phyloP scores from a whole-genome alignment of 1,139 yeast species.

The Candida smagusa region DNA sequence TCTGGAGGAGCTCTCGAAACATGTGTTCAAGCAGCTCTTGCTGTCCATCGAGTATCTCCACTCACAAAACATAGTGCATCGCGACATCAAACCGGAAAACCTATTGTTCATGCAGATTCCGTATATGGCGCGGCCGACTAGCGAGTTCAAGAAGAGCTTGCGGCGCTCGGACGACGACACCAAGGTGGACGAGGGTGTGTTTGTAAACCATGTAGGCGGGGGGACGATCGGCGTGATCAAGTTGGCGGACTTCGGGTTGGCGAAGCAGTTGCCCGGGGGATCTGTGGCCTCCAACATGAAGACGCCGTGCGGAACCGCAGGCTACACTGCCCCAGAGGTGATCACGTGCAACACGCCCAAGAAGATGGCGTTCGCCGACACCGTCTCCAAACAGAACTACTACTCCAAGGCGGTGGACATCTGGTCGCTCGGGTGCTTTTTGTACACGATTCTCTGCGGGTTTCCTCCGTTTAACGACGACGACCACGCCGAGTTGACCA shows the following conservation, averaged over 20 bases:
- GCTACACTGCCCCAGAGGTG: conserved; percentile 93
- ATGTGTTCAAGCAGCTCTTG: conserved; percentile 81
- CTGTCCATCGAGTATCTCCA: conserved; percentile 81
- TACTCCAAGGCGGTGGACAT: conserved; percentile 91
- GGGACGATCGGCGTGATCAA: conserved; percentile 87
- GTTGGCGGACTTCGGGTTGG: conserved; percentile 89
- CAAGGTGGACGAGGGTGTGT: conserved; percentile 85
- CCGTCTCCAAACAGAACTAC: conserved; percentile 56
- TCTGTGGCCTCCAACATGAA: conserved; percentile 46
- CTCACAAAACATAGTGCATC: conserved; percentile 82
- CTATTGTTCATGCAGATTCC: conserved; percentile 58
- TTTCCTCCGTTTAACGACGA: conserved; percentile 97
- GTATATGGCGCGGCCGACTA: conserved; percentile 39
- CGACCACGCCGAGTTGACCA: conserved; percentile 72
- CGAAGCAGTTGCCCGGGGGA: conserved; percentile 69
- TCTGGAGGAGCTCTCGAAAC: conserved; percentile 79
- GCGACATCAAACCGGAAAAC: conserved; percentile 96
- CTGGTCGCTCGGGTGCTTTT: conserved; percentile 94
- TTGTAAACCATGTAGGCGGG: conserved; percentile 74
- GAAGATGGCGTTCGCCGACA: conserved; percentile 15
- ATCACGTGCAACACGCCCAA: conserved; percentile 44
- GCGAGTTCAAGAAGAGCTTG: conserved; percentile 38
- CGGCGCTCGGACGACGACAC: conserved; percentile 74
- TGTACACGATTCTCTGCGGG: conserved; percentile 87
- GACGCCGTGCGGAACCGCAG: conserved; percentile 90